These are phyloP conservation scores for Rhynchospora breviuscula DNA, from an alignment of 176 grass and related monocot genomes.

Conservation along the genomic window DNA sequence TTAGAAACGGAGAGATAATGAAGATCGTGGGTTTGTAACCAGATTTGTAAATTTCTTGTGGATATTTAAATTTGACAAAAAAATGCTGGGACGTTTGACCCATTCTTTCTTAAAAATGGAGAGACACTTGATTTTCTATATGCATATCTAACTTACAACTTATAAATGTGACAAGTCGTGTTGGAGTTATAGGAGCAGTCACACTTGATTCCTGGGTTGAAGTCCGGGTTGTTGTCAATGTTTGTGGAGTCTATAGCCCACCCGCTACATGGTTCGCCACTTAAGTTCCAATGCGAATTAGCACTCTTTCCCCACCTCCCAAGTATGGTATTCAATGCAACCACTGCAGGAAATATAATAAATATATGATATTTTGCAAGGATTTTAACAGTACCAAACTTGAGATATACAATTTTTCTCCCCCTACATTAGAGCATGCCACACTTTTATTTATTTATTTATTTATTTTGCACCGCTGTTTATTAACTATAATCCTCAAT, in stretches of 20 bases:
- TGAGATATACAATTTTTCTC: background rate
- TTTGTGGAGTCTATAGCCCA: background rate
- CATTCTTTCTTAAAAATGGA: too few relatives aligned
- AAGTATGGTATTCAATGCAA: constrained; percentile 32
- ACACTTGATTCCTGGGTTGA: constrained; percentile 34
- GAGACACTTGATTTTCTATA: too few relatives aligned
- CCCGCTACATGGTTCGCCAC: constrained; percentile 35
- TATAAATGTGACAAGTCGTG: constrained; percentile 26
- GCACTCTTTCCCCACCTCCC: constrained; percentile 14
- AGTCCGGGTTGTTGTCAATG: background rate
- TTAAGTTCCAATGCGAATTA: constrained; percentile 28
- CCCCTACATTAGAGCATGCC: background rate
- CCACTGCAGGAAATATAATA: constrained; percentile 4
- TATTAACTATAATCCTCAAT: background rate
- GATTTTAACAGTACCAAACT: background rate
- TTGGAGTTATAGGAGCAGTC: constrained; percentile 27
- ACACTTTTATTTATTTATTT: background rate
- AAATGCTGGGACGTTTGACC: too few relatives aligned
- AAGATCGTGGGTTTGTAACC: too few relatives aligned
- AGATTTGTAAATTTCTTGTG: too few relatives aligned
- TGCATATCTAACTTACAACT: constrained; percentile 12
- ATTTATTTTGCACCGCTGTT: background rate
- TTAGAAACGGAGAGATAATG: too few relatives aligned
- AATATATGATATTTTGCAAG: background rate
- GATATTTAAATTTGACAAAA: too few relatives aligned